These are phyloP conservation scores for Puccinia brachypodii DNA, from an alignment of 1,284 basidiomycete genomes.

Conservation along the genomic window DNA sequence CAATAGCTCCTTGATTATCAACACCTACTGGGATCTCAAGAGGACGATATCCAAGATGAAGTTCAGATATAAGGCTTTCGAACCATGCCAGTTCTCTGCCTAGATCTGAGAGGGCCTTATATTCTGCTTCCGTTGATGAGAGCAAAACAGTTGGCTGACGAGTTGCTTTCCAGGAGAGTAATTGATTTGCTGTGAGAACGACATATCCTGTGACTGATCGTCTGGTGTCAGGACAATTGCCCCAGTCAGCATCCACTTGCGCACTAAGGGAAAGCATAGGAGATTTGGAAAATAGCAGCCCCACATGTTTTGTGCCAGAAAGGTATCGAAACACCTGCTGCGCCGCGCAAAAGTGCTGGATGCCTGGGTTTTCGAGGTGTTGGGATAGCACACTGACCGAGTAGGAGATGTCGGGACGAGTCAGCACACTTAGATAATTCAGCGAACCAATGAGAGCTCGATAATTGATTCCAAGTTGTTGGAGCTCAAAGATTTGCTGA, in stretches of 20 bases:
- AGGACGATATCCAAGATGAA: not conserved
- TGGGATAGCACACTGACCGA: not conserved
- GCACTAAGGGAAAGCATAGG: not conserved
- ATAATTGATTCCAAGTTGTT: not conserved
- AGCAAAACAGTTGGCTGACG: not conserved
- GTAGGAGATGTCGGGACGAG: not conserved
- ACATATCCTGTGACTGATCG: not conserved
- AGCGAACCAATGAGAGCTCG: not conserved
- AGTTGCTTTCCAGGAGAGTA: not conserved
- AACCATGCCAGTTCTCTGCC: not conserved
- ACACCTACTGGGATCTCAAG: not conserved
- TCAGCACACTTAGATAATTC: not conserved
- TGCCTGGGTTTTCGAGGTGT: not conserved
- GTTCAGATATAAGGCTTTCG: not conserved
- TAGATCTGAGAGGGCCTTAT: not conserved
- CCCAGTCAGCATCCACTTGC: not conserved
- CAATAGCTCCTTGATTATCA: not conserved
- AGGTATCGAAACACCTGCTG: not conserved
- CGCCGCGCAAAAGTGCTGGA: not conserved
- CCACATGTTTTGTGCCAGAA: not conserved
- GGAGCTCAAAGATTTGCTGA: not conserved
- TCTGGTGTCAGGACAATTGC: too few relatives aligned
- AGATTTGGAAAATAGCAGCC: not conserved
- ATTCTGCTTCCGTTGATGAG: too few relatives aligned
- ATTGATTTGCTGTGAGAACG: not conserved